Evolutionary conservation across 495 filamentous ascomycete genomes (phyloP).

Genomic region (Penicillium riverlandense): DNA sequence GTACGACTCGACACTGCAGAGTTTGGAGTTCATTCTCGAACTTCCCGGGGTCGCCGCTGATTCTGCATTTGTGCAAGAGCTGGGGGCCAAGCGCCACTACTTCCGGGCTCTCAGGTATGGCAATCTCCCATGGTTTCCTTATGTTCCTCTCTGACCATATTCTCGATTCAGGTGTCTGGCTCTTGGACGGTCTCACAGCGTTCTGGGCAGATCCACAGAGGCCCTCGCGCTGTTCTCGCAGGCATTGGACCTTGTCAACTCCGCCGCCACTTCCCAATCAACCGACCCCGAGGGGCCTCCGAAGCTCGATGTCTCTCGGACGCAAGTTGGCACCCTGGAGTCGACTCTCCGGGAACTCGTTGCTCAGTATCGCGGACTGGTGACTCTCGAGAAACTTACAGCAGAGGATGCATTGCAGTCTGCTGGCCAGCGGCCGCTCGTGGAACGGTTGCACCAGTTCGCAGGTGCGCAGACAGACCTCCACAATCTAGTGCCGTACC

Average conservation of each 20-base stretch:
- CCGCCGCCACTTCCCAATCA: constrained; percentile 26
- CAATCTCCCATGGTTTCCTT: background rate
- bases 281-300: constrained; percentile 30
- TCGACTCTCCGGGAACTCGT: constrained; percentile 58
- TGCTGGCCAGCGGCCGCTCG: constrained; percentile 42
- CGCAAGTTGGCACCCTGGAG: constrained; percentile 49
- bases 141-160: constrained; percentile 2
- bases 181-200: constrained; percentile 74
- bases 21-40: constrained; percentile 82
- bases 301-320: constrained; percentile 52
- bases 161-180: constrained; percentile 59
- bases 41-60: constrained; percentile 90
- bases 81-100: constrained; percentile 72
- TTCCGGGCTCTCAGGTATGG: constrained; percentile 81
- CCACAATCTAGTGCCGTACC: constrained; percentile 75
- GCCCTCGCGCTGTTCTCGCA: constrained; percentile 77
- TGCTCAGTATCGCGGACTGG: constrained; percentile 71
- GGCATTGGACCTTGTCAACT: constrained; percentile 47
- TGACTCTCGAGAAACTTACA: constrained; percentile 61
- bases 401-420: constrained; percentile 20
- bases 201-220: constrained; percentile 65
- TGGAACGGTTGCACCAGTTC: constrained; percentile 70
- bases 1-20: constrained; percentile 88
- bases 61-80: constrained; percentile 60
- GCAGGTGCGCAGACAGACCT: constrained; percentile 61